phyloP scores from a whole-genome alignment of 2,329 filamentous ascomycete genomes.

The Calonectria pteridis region DNA sequence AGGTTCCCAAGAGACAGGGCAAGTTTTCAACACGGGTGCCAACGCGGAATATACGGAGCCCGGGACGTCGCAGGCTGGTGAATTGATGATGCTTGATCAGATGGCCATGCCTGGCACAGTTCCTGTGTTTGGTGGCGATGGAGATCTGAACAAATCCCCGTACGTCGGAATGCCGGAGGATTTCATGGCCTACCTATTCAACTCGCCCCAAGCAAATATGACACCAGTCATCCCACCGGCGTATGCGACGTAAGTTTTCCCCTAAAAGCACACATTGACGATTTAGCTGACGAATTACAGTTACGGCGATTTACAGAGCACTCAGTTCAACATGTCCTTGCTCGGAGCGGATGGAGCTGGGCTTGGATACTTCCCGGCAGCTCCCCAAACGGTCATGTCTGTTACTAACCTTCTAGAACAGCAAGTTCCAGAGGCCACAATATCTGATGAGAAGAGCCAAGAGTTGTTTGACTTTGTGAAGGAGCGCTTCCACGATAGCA shows the following conservation, averaged over 20 bases:
- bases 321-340: constrained; percentile 58
- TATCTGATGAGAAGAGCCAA: constrained; percentile 89
- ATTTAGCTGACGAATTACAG: constrained; percentile 52
- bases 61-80: constrained; percentile 58
- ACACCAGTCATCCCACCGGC: constrained; percentile 61
- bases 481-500: constrained; percentile 83
- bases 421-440: constrained; percentile 80
- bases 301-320: constrained; percentile 64
- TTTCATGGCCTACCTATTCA: constrained; percentile 88
- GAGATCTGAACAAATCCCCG: constrained; percentile 83
- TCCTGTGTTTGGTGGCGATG: constrained; percentile 88
- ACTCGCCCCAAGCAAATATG: constrained; percentile 54
- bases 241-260: constrained; percentile 59
- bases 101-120: constrained; percentile 77
- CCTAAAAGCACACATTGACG: not conserved
- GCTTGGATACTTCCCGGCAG: constrained; percentile 69
- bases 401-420: constrained; percentile 88
- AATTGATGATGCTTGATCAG: constrained; percentile 72
- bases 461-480: constrained; percentile 87
- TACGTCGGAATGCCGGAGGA: constrained; percentile 88
- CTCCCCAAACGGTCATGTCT: constrained; percentile 85
- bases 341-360: constrained; percentile 61
- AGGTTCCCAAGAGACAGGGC: constrained; percentile 48
- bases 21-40: constrained; percentile 53
- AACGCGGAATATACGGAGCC: constrained; percentile 61